Percentiles rank a stretch among this genome's conserved stretches.
Evolutionary conservation across 208 protist genomes (phyloP).

Genomic region (Eutreptiella sp.): DNA sequence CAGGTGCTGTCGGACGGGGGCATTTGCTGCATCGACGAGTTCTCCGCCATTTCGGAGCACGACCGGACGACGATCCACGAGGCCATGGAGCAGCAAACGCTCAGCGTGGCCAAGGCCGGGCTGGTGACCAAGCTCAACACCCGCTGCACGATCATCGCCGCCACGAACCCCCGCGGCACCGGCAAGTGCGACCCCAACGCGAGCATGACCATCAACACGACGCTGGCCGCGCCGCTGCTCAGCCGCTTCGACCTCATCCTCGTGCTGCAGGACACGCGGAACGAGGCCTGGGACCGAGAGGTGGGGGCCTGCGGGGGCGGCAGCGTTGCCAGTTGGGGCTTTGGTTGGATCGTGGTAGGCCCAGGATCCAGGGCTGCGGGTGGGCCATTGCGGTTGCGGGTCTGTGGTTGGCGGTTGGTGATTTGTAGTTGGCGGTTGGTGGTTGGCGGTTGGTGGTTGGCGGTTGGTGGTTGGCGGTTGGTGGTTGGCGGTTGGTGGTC

Average conservation of each 20-base stretch:
- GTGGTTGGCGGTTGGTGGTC: too few relatives aligned
- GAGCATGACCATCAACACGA: constrained; percentile 73
- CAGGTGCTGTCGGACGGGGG: constrained; percentile 92
- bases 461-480: too few relatives aligned
- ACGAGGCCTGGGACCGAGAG: constrained; percentile 63
- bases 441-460: too few relatives aligned
- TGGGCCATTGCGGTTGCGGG: too few relatives aligned
- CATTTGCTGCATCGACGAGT: constrained; percentile 95
- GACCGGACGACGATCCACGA: constrained; percentile 93
- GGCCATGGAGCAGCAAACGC: constrained; percentile 97
- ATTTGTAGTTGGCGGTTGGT: too few relatives aligned
- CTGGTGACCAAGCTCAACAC: constrained; percentile 92
- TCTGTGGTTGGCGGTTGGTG: too few relatives aligned
- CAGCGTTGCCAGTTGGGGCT: too few relatives aligned
- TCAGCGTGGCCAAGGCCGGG: constrained; percentile 89
- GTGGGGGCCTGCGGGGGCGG: constrained; percentile 81
- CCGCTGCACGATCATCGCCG: constrained; percentile 83
- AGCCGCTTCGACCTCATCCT: constrained; percentile 95
- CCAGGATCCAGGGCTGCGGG: background rate
- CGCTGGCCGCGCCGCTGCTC: constrained; percentile 87
- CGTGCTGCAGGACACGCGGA: constrained; percentile 79
- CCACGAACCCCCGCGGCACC: constrained; percentile 90
- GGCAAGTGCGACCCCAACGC: constrained; percentile 73
- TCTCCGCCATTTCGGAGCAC: constrained; percentile 83
- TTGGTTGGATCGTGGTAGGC: too few relatives aligned